Base-by-base conservation (phyloP, 768 basidiomycete species). In the Tulasnella calospora region DNA sequence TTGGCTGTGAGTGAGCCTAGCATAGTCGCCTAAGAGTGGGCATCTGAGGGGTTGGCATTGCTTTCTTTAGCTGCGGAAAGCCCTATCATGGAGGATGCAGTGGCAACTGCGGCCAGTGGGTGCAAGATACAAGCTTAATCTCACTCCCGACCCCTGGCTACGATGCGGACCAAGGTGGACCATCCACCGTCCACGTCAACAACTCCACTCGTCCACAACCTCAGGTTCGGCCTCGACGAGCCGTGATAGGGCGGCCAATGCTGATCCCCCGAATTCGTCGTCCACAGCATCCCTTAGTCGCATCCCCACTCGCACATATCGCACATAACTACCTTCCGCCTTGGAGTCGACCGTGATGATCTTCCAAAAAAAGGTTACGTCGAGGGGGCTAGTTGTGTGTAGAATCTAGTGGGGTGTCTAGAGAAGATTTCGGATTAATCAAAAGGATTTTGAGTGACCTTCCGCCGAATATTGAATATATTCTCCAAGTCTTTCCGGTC, bases 91-190 rank as follows among this genome's bases (percentile, higher is more conserved):
- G 73, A 33, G 33, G 73, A 21, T 74, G 73, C 46, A 23, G 30
- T 3, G 73, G 44, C 3, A 74, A 74, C 30, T 74, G 73, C 46
- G 33, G 73, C 46, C 13, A 47, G 10, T 74, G 73, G 73, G 27
- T 30, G 40, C 30, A 47, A n/a, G 73, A 74, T 9, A 19, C 33
- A 4, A 74, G 35, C 30, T 7, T 67, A 67, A 35, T 67, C 33
- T 1, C 30, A 6, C 61, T 67, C 6, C 61, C 61, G 13, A 67
- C 61, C 4, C 27, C 61, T 5, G 61, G 61, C 61, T 30, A 67
- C 30, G 61, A 67, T 27, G 61, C 30, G 3, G 61, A 67, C 27
- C 61, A 67, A 67, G 61, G 61, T 17, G 61, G 61, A 35, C 61
- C 61, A 30, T 67, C 61, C 12, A 35, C 61, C 5, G 61, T 67